Conservation (phyloP, 2,329 filamentous ascomycete genomes). For the Aureobasidium sp. region DNA sequence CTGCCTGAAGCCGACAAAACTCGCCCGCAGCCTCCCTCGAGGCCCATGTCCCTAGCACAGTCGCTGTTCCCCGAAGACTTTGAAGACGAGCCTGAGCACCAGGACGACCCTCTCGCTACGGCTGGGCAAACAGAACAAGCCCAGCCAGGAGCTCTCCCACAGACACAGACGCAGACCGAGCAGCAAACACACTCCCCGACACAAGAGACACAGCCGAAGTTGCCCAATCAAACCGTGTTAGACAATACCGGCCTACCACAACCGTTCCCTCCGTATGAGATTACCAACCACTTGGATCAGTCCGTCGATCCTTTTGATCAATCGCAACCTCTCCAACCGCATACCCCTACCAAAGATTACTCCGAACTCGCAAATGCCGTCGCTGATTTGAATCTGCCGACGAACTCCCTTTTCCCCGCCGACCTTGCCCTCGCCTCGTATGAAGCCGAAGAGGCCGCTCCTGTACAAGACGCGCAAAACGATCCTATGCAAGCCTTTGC, state of each 20-base stretch:
- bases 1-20: neutral
- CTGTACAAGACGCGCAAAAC: constrained; percentile 11
- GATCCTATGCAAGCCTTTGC: constrained; percentile 49
- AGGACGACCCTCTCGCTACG: neutral
- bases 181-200: constrained; percentile 7
- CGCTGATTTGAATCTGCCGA: constrained; percentile 5
- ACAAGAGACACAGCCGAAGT: neutral
- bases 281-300: neutral
- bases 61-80: constrained; percentile 8
- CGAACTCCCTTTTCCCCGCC: constrained; percentile 2
- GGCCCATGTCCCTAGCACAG: constrained; percentile 8
- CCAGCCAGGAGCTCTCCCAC: neutral
- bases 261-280: neutral
- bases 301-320: constrained; percentile 1
- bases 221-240: neutral
- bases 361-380: constrained; percentile 11
- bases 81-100: neutral
- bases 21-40: neutral
- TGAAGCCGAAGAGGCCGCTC: constrained; percentile 16
- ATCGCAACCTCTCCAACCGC: neutral
- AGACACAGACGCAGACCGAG: constrained; percentile 12
- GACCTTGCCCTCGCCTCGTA: constrained; percentile 16
- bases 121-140: neutral
- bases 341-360: constrained; percentile 6
- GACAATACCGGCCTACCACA: neutral